These are phyloP conservation scores for Solanum okadae DNA, from an alignment of 257 asterid genomes.

Conservation along the genomic window DNA sequence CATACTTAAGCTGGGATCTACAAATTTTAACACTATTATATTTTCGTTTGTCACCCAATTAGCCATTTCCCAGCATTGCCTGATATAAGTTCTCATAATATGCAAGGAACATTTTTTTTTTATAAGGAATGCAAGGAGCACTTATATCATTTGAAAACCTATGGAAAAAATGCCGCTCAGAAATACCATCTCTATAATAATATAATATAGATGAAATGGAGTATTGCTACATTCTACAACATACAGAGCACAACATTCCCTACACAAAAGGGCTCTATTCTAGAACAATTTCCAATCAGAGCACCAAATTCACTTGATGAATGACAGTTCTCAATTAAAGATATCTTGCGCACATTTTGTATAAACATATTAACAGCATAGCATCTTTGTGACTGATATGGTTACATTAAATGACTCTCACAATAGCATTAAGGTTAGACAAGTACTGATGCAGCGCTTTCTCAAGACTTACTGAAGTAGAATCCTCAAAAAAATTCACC, in stretches of 20 bases:
- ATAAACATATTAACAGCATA: background rate
- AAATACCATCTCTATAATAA: background rate
- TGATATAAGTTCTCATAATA: background rate
- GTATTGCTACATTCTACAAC: background rate
- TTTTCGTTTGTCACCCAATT: background rate
- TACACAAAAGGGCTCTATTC: background rate
- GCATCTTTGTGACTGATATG: background rate
- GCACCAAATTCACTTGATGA: background rate
- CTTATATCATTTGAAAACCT: background rate
- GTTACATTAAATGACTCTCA: background rate
- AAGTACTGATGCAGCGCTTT: background rate
- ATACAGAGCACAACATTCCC: background rate
- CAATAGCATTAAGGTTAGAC: background rate
- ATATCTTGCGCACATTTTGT: background rate
- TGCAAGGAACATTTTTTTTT: background rate
- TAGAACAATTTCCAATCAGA: background rate
- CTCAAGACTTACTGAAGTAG: background rate
- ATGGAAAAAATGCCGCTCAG: background rate
- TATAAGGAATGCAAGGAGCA: background rate
- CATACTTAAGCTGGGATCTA: background rate
- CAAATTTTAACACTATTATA: background rate
- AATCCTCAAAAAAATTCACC: background rate
- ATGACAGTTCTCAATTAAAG: background rate
- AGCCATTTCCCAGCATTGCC: background rate
- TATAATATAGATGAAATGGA: background rate